Conservation (phyloP, 2,329 filamentous ascomycete genomes). For the Clonostachys solani region DNA sequence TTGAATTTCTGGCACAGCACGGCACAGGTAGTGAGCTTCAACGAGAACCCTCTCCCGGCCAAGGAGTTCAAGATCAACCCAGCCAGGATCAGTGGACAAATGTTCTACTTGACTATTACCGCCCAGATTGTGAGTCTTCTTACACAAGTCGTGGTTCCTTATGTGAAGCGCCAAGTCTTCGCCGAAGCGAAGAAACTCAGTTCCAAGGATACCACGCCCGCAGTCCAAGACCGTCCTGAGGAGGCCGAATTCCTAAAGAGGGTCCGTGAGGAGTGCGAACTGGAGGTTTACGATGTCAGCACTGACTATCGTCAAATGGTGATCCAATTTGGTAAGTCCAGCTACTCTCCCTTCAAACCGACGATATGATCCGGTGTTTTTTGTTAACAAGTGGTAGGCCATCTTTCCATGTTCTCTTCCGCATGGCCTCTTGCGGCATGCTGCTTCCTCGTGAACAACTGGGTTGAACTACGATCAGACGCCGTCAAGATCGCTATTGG, state of each 20-base stretch:
- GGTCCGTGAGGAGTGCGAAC: conserved; percentile 77
- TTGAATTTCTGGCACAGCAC: conserved; percentile 76
- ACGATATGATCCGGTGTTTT: not conserved
- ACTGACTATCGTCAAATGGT: conserved; percentile 92
- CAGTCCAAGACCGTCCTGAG: conserved; percentile 64
- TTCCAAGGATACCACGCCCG: conserved; percentile 40
- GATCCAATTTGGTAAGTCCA: conserved; percentile 62
- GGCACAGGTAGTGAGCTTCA: conserved; percentile 70
- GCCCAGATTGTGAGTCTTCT: conserved; percentile 86
- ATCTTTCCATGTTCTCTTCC: conserved; percentile 85
- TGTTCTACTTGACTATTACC: conserved; percentile 94
- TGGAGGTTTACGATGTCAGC: conserved; percentile 85
- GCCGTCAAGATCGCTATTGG: conserved; percentile 90
- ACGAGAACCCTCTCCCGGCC: conserved; percentile 65
- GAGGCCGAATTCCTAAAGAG: conserved; percentile 77
- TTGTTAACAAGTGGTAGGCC: conserved; percentile 45
- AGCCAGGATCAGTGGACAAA: conserved; percentile 77
- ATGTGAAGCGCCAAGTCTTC: conserved; percentile 73
- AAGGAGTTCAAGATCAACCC: conserved; percentile 77
- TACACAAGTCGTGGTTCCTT: conserved; percentile 81
- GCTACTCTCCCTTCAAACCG: not conserved
- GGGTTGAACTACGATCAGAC: conserved; percentile 90
- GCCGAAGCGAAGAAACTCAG: conserved; percentile 77
- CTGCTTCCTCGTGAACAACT: conserved; percentile 92
- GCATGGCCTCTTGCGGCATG: conserved; percentile 91